phyloP scores from a whole-genome alignment of 2,329 filamentous ascomycete genomes.

The Fusarium sacchari region DNA sequence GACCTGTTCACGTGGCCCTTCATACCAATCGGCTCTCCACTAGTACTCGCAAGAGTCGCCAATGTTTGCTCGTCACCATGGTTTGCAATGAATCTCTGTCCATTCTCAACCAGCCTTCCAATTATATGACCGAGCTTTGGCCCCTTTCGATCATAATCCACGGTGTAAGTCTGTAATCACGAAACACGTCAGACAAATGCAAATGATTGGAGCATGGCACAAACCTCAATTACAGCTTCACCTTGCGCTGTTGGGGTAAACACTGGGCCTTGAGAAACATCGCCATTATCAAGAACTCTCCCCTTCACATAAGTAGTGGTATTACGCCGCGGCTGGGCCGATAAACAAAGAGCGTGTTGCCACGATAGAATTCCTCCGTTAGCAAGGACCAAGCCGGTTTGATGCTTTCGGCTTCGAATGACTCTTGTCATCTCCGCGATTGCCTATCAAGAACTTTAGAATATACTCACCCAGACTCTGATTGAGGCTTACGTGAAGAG shows the following conservation, averaged over 20 bases:
- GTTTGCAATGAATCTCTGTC: conserved; percentile 44
- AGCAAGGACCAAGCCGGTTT: conserved; percentile 68
- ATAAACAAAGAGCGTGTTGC: conserved; percentile 70
- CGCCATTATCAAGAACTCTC: background rate
- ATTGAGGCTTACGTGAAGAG: conserved; percentile 65
- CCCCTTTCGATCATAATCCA: conserved; percentile 43
- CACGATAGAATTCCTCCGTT: conserved; percentile 75
- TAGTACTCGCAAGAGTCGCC: conserved; percentile 10
- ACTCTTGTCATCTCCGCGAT: conserved; percentile 66
- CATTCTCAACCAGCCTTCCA: conserved; percentile 27
- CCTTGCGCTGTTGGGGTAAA: conserved; percentile 36
- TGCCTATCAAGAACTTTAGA: conserved; percentile 18
- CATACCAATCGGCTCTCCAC: conserved; percentile 34
- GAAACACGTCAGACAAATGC: background rate
- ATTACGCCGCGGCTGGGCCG: conserved; percentile 51
- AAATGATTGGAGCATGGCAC: rapidly evolving
- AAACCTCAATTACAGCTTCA: conserved; percentile 41
- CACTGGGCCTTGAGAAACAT: conserved; percentile 8
- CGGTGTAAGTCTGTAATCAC: conserved; percentile 43
- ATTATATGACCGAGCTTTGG: conserved; percentile 36
- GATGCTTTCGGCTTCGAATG: conserved; percentile 57
- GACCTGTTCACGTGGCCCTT: background rate
- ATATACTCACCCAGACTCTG: conserved; percentile 35
- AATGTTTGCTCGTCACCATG: conserved; percentile 39
- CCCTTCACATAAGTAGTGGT: conserved; percentile 10